Percentiles rank a stretch among this genome's conserved stretches.
Evolutionary conservation across 345 rosid species (phyloP).

Genomic region (Acer negundo): DNA sequence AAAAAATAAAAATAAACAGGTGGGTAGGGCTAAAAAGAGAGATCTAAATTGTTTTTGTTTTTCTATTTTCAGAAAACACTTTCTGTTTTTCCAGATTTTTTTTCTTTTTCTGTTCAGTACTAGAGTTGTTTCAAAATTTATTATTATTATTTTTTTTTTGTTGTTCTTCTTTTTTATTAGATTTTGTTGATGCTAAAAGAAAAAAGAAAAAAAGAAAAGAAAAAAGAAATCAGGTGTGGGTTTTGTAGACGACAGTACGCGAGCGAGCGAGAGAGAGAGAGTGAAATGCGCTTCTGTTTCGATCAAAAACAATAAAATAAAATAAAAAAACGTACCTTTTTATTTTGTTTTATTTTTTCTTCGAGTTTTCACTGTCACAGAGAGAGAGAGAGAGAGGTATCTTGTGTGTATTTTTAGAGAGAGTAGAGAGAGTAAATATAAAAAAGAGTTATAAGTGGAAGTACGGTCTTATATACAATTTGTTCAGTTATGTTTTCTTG

Average conservation of each 20-base stretch:
- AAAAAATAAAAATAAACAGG: background rate
- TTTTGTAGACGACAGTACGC: background rate
- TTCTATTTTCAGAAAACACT: background rate
- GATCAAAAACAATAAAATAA: slow-evolving; percentile 13
- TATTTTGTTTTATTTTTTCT: background rate
- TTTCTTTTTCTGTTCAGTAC: background rate
- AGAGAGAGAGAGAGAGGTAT: background rate
- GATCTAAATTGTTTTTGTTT: slow-evolving; percentile 9
- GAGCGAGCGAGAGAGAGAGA: slow-evolving; percentile 8
- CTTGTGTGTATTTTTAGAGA: background rate
- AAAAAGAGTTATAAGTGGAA: background rate
- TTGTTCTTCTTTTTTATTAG: background rate
- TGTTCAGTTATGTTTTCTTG: background rate
- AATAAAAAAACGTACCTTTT: slow-evolving; percentile 18
- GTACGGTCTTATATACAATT: background rate
- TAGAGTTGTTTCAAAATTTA: background rate
- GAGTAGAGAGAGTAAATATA: background rate
- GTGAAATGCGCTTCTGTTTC: slow-evolving; percentile 9
- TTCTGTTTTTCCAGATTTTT: background rate
- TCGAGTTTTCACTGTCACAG: background rate
- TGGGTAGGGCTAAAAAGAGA: background rate
- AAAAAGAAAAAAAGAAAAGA: background rate
- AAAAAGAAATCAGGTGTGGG: background rate
- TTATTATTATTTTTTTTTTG: too few relatives aligned
- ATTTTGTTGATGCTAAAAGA: background rate